Evolutionary conservation across 1,284 basidiomycete genomes (phyloP), one percentile per base, ranked within the genome.

Genomic region (Vanrija humicola): DNA sequence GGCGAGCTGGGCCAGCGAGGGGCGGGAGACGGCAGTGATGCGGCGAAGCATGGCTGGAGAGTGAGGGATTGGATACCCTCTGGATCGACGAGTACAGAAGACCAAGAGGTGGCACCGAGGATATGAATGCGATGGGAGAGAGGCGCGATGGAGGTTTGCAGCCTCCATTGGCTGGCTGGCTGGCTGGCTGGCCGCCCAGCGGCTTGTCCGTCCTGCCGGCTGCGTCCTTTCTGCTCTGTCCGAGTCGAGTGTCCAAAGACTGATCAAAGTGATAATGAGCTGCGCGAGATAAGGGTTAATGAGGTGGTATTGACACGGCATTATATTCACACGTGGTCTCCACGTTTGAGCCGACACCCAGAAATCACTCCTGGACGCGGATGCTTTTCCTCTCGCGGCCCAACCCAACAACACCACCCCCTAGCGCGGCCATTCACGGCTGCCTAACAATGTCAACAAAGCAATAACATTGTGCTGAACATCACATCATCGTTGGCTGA

Each of bases 11-110:
- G 53, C 52, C 19, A 29, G 29, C 28, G 54, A 46, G 21, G 67
- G 54, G 52, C 61, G 58, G 39, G 61, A 51, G 46, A 69, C 48
- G 23, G 64, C 56, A 44, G 67, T 46, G 50, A 66, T 51, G 50
- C 67, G 61, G 49, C 66, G 63, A 45, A 74, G 59, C 68, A 74
- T 74, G 42, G 49, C 55, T 34, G 19, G 28, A 39, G 52, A 39
- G 28, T 45, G 52, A 29, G 44, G 40, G 12, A 43, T 46, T 23
- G 21, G 51, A 28, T 46, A 42, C 55, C 58, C 58, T 56, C 52
- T n/a, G 45, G 34, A 10, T 43, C 44, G 55, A 39, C 8, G 39
- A 48, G 10, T 19, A 10, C 29, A 44, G 49, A 40, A 26, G 48
- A 49, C 39, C 48, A 43, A 46, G 44, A 28, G 21, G 21, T 34